Percentiles rank a stretch among this genome's conserved stretches.
Evolutionary conservation across 2,329 filamentous ascomycete species (phyloP).

Genomic region (Thelonectria blattea): DNA sequence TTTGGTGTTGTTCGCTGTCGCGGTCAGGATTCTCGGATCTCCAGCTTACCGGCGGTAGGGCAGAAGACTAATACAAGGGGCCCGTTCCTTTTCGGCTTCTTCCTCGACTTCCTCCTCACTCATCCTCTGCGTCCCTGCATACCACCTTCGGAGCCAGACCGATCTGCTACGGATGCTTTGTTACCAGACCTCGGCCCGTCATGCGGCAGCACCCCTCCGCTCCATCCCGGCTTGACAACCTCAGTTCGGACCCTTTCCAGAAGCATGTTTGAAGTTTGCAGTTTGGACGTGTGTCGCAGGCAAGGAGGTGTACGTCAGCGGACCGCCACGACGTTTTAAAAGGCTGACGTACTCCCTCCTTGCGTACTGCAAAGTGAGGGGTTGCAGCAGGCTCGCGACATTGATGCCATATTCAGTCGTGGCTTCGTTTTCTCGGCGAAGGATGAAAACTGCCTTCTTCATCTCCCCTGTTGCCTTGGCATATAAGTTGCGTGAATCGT

Average conservation of each 20-base stretch:
- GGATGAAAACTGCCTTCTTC: background rate
- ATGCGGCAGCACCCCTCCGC: slow-evolving; percentile 6
- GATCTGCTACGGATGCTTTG: background rate
- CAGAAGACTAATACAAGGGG: no score
- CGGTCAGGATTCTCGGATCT: no score
- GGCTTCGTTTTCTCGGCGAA: background rate
- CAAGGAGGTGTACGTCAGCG: slow-evolving; percentile 20
- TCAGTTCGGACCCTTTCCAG: background rate
- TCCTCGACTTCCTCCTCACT: background rate
- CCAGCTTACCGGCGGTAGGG: no score
- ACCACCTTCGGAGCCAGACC: background rate
- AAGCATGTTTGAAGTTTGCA: background rate
- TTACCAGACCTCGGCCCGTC: background rate
- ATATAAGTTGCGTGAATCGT: no score
- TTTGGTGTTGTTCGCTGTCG: background rate
- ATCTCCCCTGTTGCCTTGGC: no score
- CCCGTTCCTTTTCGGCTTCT: no score
- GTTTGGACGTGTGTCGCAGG: background rate
- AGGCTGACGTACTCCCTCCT: background rate
- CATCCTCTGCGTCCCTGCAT: background rate
- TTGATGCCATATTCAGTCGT: background rate
- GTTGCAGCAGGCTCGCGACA: background rate
- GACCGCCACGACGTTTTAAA: background rate
- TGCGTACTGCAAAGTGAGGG: background rate
- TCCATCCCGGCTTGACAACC: slow-evolving; percentile 1